These are phyloP conservation scores for Echinosophora koreensis DNA, from an alignment of 306 rosid species.

Conservation along the genomic window DNA sequence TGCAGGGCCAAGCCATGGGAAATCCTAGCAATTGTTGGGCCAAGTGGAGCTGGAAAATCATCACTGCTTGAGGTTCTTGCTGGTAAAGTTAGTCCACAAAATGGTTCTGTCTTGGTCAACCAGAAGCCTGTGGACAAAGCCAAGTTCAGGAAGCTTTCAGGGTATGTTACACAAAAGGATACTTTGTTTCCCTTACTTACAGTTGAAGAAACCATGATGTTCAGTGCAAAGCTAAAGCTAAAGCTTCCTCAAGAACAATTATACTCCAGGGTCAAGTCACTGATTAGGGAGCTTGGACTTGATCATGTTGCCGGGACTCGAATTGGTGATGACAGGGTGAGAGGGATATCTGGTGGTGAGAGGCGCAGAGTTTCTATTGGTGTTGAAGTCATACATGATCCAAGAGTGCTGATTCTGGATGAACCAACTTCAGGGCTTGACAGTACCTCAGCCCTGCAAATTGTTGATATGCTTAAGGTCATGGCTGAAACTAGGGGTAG, in stretches of 20 bases:
- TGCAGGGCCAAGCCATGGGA: slow-evolving; percentile 79
- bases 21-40: slow-evolving; percentile 91
- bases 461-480: slow-evolving; percentile 81
- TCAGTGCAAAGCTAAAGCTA: slow-evolving; percentile 75
- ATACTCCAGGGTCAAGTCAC: slow-evolving; percentile 65
- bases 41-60: slow-evolving; percentile 96
- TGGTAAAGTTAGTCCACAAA: slow-evolving; percentile 68
- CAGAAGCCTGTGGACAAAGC: slow-evolving; percentile 64
- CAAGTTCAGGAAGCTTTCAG: slow-evolving; percentile 79
- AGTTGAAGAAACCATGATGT: slow-evolving; percentile 89
- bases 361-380: slow-evolving; percentile 93
- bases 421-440: slow-evolving; percentile 99
- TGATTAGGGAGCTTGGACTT: slow-evolving; percentile 81
- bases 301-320: slow-evolving; percentile 71
- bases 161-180: slow-evolving; percentile 90
- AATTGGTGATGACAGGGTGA: slow-evolving; percentile 79
- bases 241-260: slow-evolving; percentile 60
- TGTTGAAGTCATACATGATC: slow-evolving; percentile 92
- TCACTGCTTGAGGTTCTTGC: slow-evolving; percentile 88
- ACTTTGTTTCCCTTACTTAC: slow-evolving; percentile 82
- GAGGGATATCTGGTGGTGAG: slow-evolving; percentile 96
- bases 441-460: slow-evolving; percentile 88
- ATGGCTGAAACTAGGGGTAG: slow-evolving; percentile 82
- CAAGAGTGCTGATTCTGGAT: slow-evolving; percentile 81
- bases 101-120: slow-evolving; percentile 73